These are phyloP conservation scores for Acorus gramineus DNA, from an alignment of 106 monocot genomes.

Conservation along the genomic window DNA sequence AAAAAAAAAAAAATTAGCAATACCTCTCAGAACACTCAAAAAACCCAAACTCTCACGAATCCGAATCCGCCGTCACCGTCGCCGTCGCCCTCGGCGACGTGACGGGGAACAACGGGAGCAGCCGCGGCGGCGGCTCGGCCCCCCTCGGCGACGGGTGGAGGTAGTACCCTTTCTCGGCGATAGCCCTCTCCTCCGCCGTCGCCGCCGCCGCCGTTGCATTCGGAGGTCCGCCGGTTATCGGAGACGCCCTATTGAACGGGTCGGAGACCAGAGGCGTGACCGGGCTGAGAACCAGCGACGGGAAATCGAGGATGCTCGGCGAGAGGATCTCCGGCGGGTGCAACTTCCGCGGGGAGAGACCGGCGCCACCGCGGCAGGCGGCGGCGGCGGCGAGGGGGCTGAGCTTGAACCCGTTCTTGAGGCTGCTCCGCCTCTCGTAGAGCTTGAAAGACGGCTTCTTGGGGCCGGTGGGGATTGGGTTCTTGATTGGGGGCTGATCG, in stretches of 20 bases:
- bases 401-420: constrained; percentile 18
- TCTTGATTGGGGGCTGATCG: too few relatives aligned
- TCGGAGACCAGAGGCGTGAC: constrained; percentile 37
- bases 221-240: too few relatives aligned
- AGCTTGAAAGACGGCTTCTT: constrained; percentile 43
- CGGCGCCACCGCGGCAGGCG: neutral
- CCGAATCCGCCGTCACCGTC: neutral
- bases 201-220: neutral
- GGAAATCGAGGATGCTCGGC: constrained; percentile 38
- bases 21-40: too few relatives aligned
- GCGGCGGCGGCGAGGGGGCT: constrained; percentile 7
- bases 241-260: constrained; percentile 11
- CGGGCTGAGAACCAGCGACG: constrained; percentile 36
- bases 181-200: constrained; percentile 23
- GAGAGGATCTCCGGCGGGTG: constrained; percentile 17
- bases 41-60: too few relatives aligned
- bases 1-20: too few relatives aligned
- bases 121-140: constrained; percentile 4
- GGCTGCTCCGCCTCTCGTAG: constrained; percentile 30
- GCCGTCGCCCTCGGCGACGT: constrained; percentile 23
- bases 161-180: constrained; percentile 20
- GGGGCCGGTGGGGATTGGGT: constrained; percentile 2
- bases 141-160: constrained; percentile 26
- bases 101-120: constrained; percentile 13
- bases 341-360: constrained; percentile 7